A percentile compares a stretch with the other conserved stretches of the same genome.
These are phyloP conservation scores for Craspedostauros australis DNA, from an alignment of 108 stramenopile species.

Conservation along the genomic window DNA sequence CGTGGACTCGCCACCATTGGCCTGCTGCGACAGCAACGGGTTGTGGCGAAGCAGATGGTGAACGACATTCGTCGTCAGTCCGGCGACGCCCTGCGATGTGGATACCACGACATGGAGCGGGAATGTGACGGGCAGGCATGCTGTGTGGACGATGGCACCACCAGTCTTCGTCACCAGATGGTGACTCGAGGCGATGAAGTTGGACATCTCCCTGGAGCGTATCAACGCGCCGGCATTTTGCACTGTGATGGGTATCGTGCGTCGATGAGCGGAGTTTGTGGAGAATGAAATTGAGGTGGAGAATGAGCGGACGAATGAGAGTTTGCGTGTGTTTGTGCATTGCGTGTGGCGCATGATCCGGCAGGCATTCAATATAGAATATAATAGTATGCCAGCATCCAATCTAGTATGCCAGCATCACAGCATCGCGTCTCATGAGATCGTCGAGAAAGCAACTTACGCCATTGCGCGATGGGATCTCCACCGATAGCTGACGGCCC, in stretches of 20 bases:
- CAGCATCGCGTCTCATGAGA: too few species aligned
- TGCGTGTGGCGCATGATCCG: too few species aligned
- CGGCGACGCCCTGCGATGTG: conserved; percentile 15
- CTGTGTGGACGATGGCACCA: conserved; percentile 22
- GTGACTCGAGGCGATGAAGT: conserved; percentile 18
- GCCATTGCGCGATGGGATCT: too few species aligned
- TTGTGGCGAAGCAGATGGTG: too few species aligned
- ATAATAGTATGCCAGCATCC: too few species aligned
- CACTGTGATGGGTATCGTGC: not conserved
- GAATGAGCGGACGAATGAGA: not conserved
- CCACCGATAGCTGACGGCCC: too few species aligned
- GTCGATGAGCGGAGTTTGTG: not conserved
- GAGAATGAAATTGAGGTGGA: not conserved
- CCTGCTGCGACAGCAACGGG: too few species aligned
- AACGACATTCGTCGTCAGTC: conserved; percentile 9
- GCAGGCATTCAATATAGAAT: too few species aligned
- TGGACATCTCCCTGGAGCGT: conserved; percentile 30
- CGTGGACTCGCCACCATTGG: too few species aligned
- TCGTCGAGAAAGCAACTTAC: too few species aligned
- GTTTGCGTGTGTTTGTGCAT: too few species aligned
- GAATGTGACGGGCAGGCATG: conserved; percentile 31
- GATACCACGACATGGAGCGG: conserved; percentile 31
- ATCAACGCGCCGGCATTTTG: conserved; percentile 12
- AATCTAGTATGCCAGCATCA: too few species aligned
- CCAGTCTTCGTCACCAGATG: conserved; percentile 15